These are phyloP conservation scores for Choiromyces venosus DNA, from an alignment of 495 filamentous ascomycete species.

Conservation along the genomic window DNA sequence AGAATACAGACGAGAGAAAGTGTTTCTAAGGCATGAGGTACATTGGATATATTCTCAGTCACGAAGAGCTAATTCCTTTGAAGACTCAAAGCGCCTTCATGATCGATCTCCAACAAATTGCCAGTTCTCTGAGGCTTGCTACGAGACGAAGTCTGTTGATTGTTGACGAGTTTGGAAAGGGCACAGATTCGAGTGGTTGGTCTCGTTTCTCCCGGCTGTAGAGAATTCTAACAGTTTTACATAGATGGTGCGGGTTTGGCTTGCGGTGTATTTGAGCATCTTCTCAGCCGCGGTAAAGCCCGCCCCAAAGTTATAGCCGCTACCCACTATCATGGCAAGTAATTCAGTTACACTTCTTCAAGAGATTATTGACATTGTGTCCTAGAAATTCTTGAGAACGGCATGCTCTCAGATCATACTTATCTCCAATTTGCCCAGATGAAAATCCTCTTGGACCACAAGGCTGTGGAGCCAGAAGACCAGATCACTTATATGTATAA, in stretches of 20 bases:
- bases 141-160: slow-evolving; percentile 74
- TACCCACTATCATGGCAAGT: slow-evolving; percentile 71
- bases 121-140: slow-evolving; percentile 68
- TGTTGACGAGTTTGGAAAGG: slow-evolving; percentile 96
- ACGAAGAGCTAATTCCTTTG: background rate
- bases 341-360: background rate
- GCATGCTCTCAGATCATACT: slow-evolving; percentile 56
- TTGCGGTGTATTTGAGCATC: slow-evolving; percentile 71
- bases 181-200: slow-evolving; percentile 61
- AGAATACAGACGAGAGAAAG: slow-evolving; percentile 82
- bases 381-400: slow-evolving; percentile 72
- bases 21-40: slow-evolving; percentile 58
- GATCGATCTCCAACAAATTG: slow-evolving; percentile 85
- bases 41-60: background rate
- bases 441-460: slow-evolving; percentile 69
- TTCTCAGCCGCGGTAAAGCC: slow-evolving; percentile 56
- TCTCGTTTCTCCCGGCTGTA: slow-evolving; percentile 38
- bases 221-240: background rate
- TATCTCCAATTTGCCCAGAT: slow-evolving; percentile 71
- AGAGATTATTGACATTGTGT: background rate
- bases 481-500: slow-evolving; percentile 88
- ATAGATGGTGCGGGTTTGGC: slow-evolving; percentile 75
- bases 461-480: slow-evolving; percentile 56
- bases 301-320: slow-evolving; percentile 77
- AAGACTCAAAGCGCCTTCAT: slow-evolving; percentile 86